These are phyloP conservation scores for Elsinoe perseae DNA, from an alignment of 2,329 filamentous ascomycete genomes.

Conservation along the genomic window DNA sequence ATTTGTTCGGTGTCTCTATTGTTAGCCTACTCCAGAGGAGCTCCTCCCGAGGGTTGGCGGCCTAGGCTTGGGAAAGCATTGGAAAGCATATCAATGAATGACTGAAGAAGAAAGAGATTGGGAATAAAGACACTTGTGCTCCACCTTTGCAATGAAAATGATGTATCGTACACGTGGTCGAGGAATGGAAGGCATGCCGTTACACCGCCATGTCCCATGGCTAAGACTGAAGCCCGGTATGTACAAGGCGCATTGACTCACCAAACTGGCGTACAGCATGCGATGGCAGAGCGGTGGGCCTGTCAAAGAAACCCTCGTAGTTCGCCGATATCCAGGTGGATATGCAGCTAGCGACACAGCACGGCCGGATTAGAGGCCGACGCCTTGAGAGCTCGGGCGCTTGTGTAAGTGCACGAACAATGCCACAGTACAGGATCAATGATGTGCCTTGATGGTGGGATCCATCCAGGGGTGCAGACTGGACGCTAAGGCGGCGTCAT, in stretches of 20 bases:
- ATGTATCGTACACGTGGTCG: not conserved
- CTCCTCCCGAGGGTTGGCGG: not conserved
- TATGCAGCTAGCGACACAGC: not conserved
- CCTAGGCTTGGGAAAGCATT: not conserved
- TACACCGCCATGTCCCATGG: not conserved
- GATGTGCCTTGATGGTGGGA: not conserved
- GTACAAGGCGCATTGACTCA: not conserved
- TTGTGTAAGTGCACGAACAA: not conserved
- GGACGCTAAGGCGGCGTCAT: not conserved
- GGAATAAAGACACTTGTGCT: not conserved
- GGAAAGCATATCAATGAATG: not conserved
- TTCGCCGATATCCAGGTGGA: not conserved
- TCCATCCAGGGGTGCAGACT: not conserved
- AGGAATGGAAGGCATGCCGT: not conserved
- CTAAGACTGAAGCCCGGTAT: not conserved
- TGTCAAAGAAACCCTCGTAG: not conserved
- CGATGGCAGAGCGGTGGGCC: not conserved
- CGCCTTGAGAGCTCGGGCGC: not conserved
- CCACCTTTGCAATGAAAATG: not conserved
- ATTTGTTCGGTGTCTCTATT: not conserved
- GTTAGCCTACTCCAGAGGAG: not conserved
- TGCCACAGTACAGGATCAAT: not conserved
- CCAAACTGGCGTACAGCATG: not conserved
- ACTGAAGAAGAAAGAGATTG: not conserved
- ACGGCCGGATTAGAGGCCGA: not conserved